Evolutionary conservation across 1,284 basidiomycete genomes (phyloP).

Genomic region (Leccinum cinnamomeum): DNA sequence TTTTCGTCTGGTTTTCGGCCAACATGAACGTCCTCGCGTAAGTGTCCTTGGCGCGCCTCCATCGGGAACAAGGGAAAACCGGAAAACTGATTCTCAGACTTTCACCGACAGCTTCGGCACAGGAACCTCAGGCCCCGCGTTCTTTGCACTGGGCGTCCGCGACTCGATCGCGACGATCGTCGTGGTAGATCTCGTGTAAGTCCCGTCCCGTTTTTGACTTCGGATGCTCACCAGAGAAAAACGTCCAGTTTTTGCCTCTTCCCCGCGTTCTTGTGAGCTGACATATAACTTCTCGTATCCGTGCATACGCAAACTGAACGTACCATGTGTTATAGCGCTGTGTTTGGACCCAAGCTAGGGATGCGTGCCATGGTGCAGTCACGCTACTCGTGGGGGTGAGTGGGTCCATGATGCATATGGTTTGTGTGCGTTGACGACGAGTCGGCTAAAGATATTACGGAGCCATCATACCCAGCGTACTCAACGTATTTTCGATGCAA

Average conservation of each 20-base stretch:
- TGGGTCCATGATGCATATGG: background rate
- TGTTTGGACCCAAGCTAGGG: slow-evolving; percentile 62
- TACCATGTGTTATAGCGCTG: slow-evolving; percentile 38
- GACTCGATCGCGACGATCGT: slow-evolving; percentile 53
- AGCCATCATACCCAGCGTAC: slow-evolving; percentile 58
- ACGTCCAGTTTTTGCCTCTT: slow-evolving; percentile 31
- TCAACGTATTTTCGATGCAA: slow-evolving; percentile 64
- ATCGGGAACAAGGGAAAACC: too few species aligned
- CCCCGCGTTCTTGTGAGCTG: slow-evolving; percentile 58
- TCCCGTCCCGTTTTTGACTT: background rate
- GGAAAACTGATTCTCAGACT: background rate
- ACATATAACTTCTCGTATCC: background rate
- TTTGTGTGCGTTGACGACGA: background rate
- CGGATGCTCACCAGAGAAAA: background rate
- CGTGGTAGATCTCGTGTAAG: slow-evolving; percentile 56
- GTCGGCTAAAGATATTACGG: slow-evolving; percentile 53
- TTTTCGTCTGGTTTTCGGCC: slow-evolving; percentile 65
- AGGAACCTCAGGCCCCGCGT: slow-evolving; percentile 59
- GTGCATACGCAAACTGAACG: slow-evolving; percentile 7
- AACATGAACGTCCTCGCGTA: slow-evolving; percentile 61
- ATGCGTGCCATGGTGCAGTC: slow-evolving; percentile 63
- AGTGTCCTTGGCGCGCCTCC: slow-evolving; percentile 13
- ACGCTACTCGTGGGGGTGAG: slow-evolving; percentile 54
- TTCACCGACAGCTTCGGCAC: slow-evolving; percentile 44
- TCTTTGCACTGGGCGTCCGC: slow-evolving; percentile 55